Percentiles rank a stretch among this genome's conserved stretches.
phyloP scores from a whole-genome alignment of 768 basidiomycete species.

The Chalciporus piperatus region DNA sequence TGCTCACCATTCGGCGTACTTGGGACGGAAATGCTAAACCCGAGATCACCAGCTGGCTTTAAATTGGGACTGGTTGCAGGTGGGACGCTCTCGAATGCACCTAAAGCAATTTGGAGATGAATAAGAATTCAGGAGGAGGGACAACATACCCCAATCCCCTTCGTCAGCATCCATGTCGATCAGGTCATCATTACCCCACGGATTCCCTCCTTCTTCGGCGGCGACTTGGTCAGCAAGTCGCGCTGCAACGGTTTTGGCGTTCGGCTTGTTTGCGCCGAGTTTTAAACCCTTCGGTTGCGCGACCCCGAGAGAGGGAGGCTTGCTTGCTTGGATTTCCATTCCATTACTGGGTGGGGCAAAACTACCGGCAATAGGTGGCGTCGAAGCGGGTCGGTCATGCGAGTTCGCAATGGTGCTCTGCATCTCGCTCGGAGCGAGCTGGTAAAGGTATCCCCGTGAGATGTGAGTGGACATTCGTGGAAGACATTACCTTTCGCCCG shows the following conservation, averaged over 20 bases:
- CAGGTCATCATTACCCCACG: conserved; percentile 76
- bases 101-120: conserved; percentile 32
- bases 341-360: not conserved
- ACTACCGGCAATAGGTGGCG: conserved; percentile 29
- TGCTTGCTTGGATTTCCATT: not conserved
- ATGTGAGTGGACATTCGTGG: not conserved
- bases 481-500: conserved; percentile 64
- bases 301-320: conserved; percentile 13
- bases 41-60: conserved; percentile 22
- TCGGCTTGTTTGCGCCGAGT: conserved; percentile 57
- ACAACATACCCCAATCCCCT: conserved; percentile 86
- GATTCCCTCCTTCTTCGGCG: conserved; percentile 36
- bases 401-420: conserved; percentile 57
- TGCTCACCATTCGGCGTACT: conserved; percentile 12
- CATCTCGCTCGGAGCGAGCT: conserved; percentile 73
- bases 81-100: conserved; percentile 69
- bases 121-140: not conserved
- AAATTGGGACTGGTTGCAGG: conserved; percentile 27
- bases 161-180: conserved; percentile 93
- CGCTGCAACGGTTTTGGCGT: conserved; percentile 43
- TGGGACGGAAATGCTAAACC: conserved; percentile 20
- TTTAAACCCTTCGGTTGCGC: conserved; percentile 62
- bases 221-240: conserved; percentile 59
- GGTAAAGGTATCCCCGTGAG: not conserved
- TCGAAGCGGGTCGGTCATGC: conserved; percentile 42